phyloP scores from a whole-genome alignment of 352 stramenopile genomes.

The Paralagenidium karlingii region DNA sequence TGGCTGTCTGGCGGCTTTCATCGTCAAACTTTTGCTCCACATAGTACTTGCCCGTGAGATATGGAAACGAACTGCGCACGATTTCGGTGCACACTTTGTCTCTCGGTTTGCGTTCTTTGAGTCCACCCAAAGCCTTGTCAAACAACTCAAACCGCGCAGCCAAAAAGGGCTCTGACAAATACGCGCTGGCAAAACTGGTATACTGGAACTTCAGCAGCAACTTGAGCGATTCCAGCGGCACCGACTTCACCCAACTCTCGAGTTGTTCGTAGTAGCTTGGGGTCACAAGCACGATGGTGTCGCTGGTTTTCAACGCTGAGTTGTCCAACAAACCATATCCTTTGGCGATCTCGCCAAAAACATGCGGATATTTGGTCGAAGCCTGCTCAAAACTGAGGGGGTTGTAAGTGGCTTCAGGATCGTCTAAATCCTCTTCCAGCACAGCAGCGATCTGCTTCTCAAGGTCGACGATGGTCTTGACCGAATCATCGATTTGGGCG shows the following conservation, averaged over 20 bases:
- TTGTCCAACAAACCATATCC: conserved; percentile 17
- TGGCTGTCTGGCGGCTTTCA: conserved; percentile 57
- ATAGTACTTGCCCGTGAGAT: conserved; percentile 86
- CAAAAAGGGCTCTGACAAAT: conserved; percentile 65
- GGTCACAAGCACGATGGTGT: conserved; percentile 40
- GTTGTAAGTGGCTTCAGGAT: conserved; percentile 87
- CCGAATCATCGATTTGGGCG: conserved; percentile 11
- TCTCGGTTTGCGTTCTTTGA: conserved; percentile 69
- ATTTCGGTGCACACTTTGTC: conserved; percentile 82
- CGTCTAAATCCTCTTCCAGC: conserved; percentile 78
- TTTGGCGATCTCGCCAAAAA: conserved; percentile 39
- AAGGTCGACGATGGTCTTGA: conserved; percentile 67
- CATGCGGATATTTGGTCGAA: conserved; percentile 24
- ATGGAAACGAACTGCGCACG: conserved; percentile 30
- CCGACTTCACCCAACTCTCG: conserved; percentile 21
- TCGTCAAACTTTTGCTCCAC: conserved; percentile 83
- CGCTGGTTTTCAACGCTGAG: conserved; percentile 12
- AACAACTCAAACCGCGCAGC: conserved; percentile 88
- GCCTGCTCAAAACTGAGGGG: conserved; percentile 53
- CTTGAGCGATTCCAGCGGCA: conserved; percentile 32
- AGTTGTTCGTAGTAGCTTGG: conserved; percentile 34
- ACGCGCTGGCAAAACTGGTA: conserved; percentile 16
- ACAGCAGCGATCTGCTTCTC: conserved; percentile 78
- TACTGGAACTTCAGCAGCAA: conserved; percentile 43
- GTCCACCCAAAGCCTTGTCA: conserved; percentile 56